Evolutionary conservation across 352 stramenopile species (phyloP).

Genomic region (Phytophthora gonapodyides): DNA sequence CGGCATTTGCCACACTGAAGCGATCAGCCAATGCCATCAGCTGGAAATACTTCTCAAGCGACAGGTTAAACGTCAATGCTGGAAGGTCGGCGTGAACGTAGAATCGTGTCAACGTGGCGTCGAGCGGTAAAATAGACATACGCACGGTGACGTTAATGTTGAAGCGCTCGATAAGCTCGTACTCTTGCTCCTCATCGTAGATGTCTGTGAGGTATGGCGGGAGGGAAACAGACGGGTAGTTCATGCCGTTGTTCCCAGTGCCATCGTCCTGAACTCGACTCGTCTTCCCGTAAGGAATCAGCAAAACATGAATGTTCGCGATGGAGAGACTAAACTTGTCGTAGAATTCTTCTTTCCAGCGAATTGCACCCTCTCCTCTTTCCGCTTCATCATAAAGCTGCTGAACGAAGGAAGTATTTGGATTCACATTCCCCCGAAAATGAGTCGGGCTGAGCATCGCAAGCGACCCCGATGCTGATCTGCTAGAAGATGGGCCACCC

Average conservation of each 20-base stretch:
- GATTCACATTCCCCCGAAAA: slow-evolving; percentile 37
- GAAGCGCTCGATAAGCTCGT: slow-evolving; percentile 84
- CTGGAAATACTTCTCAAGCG: slow-evolving; percentile 84
- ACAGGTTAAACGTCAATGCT: slow-evolving; percentile 85
- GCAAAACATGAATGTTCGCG: slow-evolving; percentile 81
- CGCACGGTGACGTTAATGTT: slow-evolving; percentile 87
- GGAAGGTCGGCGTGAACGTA: slow-evolving; percentile 87
- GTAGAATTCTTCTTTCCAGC: slow-evolving; percentile 92
- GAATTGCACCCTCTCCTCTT: slow-evolving; percentile 79
- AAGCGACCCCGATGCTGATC: slow-evolving; percentile 42
- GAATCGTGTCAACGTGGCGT: slow-evolving; percentile 81
- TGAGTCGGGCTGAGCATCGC: slow-evolving; percentile 46
- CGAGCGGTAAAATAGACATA: slow-evolving; percentile 84
- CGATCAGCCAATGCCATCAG: slow-evolving; percentile 60
- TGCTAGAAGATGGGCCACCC: slow-evolving; percentile 34
- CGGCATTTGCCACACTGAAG: slow-evolving; percentile 50
- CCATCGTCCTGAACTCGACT: slow-evolving; percentile 31
- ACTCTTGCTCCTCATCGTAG: slow-evolving; percentile 63
- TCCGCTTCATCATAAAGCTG: slow-evolving; percentile 89
- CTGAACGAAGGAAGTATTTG: slow-evolving; percentile 79
- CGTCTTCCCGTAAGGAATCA: slow-evolving; percentile 76
- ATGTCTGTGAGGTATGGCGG: slow-evolving; percentile 46
- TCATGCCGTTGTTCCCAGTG: slow-evolving; percentile 25
- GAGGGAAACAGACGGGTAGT: slow-evolving; percentile 46
- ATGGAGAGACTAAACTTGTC: slow-evolving; percentile 89